These are phyloP conservation scores for Epithele typhae DNA, from an alignment of 768 basidiomycete species.

Conservation along the genomic window DNA sequence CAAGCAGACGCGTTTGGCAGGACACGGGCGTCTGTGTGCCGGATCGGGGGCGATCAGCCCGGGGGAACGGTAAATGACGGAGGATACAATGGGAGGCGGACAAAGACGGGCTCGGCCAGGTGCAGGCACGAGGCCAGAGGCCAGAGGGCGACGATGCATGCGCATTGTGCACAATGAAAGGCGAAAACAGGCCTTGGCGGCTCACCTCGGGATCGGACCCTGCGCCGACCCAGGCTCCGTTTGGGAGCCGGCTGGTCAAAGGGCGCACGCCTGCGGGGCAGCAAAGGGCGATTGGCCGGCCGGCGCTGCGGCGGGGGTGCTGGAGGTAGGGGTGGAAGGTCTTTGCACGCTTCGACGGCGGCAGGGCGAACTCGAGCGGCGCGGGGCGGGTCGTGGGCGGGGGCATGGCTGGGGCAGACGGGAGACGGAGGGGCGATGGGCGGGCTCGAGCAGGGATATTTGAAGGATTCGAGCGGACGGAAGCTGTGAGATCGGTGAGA, in stretches of 20 bases:
- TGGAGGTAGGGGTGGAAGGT: background rate
- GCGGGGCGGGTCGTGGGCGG: slow-evolving; percentile 3
- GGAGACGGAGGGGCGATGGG: slow-evolving; percentile 2
- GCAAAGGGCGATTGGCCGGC: background rate
- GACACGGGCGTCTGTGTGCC: slow-evolving; percentile 8
- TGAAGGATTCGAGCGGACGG: slow-evolving; percentile 2
- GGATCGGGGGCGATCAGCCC: slow-evolving; percentile 15
- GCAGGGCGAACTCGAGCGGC: background rate
- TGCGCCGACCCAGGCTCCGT: slow-evolving; percentile 1
- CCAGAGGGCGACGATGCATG: background rate
- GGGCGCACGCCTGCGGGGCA: slow-evolving; percentile 2
- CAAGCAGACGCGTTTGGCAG: too few relatives aligned
- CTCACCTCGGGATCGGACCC: slow-evolving; percentile 9
- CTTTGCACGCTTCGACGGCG: slow-evolving; percentile 11
- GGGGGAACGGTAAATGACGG: slow-evolving; percentile 5
- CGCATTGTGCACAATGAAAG: background rate
- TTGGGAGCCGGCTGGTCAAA: slow-evolving; percentile 11
- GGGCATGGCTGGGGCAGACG: slow-evolving; percentile 1
- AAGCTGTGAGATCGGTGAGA: slow-evolving; percentile 17
- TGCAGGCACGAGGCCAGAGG: background rate
- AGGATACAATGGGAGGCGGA: background rate
- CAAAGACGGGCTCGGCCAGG: background rate
- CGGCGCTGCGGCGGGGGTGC: background rate
- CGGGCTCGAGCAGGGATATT: background rate
- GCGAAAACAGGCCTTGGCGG: background rate